Percentiles rank a stretch among this genome's conserved stretches.
Evolutionary conservation across 176 grass and related monocot species (phyloP).

Genomic region (Juncus inflexus): DNA sequence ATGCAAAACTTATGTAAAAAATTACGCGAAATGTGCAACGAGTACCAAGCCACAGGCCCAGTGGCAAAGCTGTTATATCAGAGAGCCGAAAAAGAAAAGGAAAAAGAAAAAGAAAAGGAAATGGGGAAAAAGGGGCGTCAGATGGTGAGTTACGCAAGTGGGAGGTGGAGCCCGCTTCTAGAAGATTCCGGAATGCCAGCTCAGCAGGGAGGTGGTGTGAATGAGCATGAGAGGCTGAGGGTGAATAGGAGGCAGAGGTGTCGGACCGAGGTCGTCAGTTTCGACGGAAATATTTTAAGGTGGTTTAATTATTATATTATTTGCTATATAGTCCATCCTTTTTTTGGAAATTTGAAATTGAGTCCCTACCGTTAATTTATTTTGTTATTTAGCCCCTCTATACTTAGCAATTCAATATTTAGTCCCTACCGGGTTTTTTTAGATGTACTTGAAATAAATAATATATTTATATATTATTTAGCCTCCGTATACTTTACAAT

Average conservation of each 20-base stretch:
- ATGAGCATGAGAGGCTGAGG: slow-evolving; percentile 57
- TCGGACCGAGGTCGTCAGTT: slow-evolving; percentile 72
- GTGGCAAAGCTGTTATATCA: slow-evolving; percentile 71
- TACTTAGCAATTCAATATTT: slow-evolving; percentile 21
- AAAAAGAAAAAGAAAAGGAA: slow-evolving; percentile 6
- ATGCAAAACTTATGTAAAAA: slow-evolving; percentile 79
- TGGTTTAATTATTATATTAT: slow-evolving; percentile 16
- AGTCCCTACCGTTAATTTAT: slow-evolving; percentile 13
- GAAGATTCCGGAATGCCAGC: slow-evolving; percentile 52
- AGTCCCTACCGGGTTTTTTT: no score
- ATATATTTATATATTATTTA: no score
- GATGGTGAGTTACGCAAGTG: slow-evolving; percentile 70
- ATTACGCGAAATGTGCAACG: slow-evolving; percentile 69
- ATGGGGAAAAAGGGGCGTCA: slow-evolving; percentile 20
- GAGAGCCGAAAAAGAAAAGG: slow-evolving; percentile 36
- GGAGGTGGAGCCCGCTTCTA: slow-evolving; percentile 54
- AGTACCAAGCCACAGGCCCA: slow-evolving; percentile 91
- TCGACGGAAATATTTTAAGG: slow-evolving; percentile 84
- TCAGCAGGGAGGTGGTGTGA: slow-evolving; percentile 30
- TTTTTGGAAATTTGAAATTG: slow-evolving; percentile 7
- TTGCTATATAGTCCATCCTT: not conserved
- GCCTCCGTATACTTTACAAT: no score
- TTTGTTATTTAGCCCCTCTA: not conserved
- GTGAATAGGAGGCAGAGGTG: slow-evolving; percentile 53
- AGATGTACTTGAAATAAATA: no score